A percentile compares a stretch with the other conserved stretches of the same genome.
Evolutionary conservation across 73 alveolate species (phyloP).

Genomic region (Paramecium bursaria): DNA sequence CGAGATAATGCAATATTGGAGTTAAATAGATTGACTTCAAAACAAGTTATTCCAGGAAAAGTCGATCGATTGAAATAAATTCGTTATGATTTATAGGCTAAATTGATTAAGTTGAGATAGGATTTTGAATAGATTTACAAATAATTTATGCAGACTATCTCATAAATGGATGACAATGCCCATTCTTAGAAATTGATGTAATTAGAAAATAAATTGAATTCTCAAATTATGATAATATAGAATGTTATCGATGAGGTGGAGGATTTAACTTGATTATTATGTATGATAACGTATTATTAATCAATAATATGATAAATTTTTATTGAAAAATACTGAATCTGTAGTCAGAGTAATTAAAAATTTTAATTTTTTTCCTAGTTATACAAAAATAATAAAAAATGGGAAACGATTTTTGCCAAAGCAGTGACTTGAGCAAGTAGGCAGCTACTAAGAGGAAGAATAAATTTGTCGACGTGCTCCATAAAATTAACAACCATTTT

Average conservation of each 20-base stretch:
- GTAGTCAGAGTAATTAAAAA: no score
- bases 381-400: no score
- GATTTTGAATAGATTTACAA: conserved; percentile 48
- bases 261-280: no score
- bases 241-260: conserved; percentile 44
- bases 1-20: conserved; percentile 54
- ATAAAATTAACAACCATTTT: no score
- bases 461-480: no score
- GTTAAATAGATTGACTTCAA: neutral
- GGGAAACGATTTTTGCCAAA: no score
- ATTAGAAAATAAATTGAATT: conserved; percentile 20
- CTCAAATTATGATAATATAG: neutral
- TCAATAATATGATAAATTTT: no score
- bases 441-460: no score
- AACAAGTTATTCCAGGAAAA: neutral
- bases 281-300: no score
- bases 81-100: neutral
- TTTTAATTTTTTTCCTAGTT: no score
- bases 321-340: no score
- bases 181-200: conserved; percentile 2
- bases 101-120: conserved; percentile 27
- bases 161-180: neutral
- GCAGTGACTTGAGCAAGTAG: no score
- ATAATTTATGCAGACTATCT: neutral
- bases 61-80: conserved; percentile 13